Evolutionary conservation across 2,329 filamentous ascomycete species (phyloP), one percentile per base, ranked within the genome.

Genomic region (Diaporthe helianthi): DNA sequence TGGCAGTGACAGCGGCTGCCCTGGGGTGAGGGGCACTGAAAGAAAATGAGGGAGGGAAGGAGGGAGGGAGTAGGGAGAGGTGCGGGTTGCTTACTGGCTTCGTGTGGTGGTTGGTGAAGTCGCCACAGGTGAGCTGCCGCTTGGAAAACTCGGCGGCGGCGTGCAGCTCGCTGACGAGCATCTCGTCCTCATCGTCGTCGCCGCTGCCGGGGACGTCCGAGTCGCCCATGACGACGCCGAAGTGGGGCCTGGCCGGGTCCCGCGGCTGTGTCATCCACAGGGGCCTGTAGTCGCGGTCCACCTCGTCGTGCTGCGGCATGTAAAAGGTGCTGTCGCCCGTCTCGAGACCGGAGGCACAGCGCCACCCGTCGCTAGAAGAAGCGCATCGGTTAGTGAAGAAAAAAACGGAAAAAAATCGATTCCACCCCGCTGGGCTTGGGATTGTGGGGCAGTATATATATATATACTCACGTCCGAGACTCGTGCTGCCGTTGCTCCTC

Each of bases 21-120:
- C n/a, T n/a, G n/a, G n/a, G n/a, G n/a, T n/a, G n/a, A n/a, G n/a
- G n/a, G n/a, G n/a, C n/a, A n/a, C n/a, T 7, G 3, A 19, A 15
- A 4, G 17, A 19, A 4, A 2, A 17, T 5, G 17, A 2, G 15
- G 4, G 41, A 19, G 17, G n/a, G 2, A n/a, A 9, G 17, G 0
- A 8, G 7, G 41, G 6, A 2, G 4, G 10, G 19, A 46, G n/a
- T 2, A 19, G 36, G 36, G 33, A 36, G 19, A 10, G 10, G 7
- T 4, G 44, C 19, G 19, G 3, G 2, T 4, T 5, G 17, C 29
- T 31, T 53, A 53, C 29, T 5, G 29, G 51, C 19, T 15, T 53
- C 9, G 29, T 33, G 29, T 53, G 51, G 8, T 33, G 26, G 15
- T n/a, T n/a, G 19, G 9, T 17, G 17, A 33, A 53, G 29, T 10